Percentiles rank a stretch among this genome's conserved stretches.
phyloP scores from a whole-genome alignment of 106 monocot species.

The Acorus gramineus region DNA sequence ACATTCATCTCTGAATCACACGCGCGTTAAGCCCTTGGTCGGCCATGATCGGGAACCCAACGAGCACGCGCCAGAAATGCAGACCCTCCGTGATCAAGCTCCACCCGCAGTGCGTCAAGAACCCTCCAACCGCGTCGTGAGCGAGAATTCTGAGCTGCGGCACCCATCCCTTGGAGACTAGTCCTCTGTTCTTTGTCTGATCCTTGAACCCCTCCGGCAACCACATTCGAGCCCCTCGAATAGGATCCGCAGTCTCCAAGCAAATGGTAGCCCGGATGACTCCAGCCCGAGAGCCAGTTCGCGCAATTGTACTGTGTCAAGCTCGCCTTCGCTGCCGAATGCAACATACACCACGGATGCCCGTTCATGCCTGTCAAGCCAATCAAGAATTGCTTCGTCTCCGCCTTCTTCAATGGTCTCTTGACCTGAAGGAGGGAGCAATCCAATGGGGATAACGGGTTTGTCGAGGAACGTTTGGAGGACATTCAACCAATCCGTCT shows the following conservation, averaged over 20 bases:
- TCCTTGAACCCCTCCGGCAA: neutral
- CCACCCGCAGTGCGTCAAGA: neutral
- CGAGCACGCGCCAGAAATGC: neutral
- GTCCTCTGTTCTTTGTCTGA: neutral
- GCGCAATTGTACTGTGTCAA: neutral
- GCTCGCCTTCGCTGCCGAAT: neutral
- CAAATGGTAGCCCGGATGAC: neutral
- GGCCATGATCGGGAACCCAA: neutral
- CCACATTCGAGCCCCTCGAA: neutral
- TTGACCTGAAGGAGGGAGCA: neutral
- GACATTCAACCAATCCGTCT: neutral
- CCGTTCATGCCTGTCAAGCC: neutral
- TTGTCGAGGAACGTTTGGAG: neutral
- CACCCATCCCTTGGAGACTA: neutral
- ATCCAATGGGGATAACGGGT: neutral
- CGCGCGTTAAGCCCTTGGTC: neutral
- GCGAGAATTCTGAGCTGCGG: too few relatives aligned
- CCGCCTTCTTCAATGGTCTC: neutral
- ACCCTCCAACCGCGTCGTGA: too few relatives aligned
- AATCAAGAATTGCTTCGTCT: neutral
- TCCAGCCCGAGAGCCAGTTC: neutral
- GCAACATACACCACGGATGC: neutral
- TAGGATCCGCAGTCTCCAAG: neutral
- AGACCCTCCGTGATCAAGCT: neutral
- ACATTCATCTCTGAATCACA: too few relatives aligned